Percentiles rank a stretch among this genome's conserved stretches.
Evolutionary conservation across 169 alveolate species (phyloP).

Genomic region (Eimeria falciformis): DNA sequence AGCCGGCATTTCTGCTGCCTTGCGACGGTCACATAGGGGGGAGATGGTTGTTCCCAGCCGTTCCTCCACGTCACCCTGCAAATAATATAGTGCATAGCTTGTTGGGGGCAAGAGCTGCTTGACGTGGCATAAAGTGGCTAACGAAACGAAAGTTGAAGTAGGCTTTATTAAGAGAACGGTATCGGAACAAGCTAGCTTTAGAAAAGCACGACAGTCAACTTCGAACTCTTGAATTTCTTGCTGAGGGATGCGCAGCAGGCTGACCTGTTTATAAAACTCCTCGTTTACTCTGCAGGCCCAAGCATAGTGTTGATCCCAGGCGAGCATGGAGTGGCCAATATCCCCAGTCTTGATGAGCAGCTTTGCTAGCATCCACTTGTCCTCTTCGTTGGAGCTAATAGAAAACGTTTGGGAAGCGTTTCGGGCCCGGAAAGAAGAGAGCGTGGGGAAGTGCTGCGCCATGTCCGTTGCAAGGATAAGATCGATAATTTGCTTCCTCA

Average conservation of each 20-base stretch:
- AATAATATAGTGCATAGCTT: conserved; percentile 73
- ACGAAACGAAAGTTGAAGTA: too few relatives aligned
- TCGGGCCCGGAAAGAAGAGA: conserved; percentile 88
- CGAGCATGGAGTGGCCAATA: conserved; percentile 94
- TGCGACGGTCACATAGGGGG: conserved; percentile 90
- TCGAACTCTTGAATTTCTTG: too few relatives aligned
- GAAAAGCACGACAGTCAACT: too few relatives aligned
- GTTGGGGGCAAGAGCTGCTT: too few relatives aligned
- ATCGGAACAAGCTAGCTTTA: too few relatives aligned
- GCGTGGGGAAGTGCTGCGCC: conserved; percentile 92
- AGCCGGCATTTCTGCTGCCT: conserved; percentile 88
- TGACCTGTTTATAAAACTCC: conserved; percentile 94
- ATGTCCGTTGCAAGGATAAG: conserved; percentile 95
- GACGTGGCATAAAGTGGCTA: too few relatives aligned
- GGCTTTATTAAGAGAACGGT: too few relatives aligned
- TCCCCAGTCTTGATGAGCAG: conserved; percentile 94
- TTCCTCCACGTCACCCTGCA: conserved; percentile 84
- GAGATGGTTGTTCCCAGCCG: conserved; percentile 87
- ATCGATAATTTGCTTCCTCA: conserved; percentile 91
- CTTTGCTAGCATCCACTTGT: conserved; percentile 88
- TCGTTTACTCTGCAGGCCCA: conserved; percentile 95
- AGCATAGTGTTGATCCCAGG: conserved; percentile 91
- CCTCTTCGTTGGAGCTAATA: conserved; percentile 85
- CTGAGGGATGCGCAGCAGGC: background rate
- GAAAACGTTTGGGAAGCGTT: conserved; percentile 58